A percentile compares a stretch with the other conserved stretches of the same genome.
Evolutionary conservation across 768 basidiomycete genomes (phyloP).

Genomic region (Tylopilus sp.): DNA sequence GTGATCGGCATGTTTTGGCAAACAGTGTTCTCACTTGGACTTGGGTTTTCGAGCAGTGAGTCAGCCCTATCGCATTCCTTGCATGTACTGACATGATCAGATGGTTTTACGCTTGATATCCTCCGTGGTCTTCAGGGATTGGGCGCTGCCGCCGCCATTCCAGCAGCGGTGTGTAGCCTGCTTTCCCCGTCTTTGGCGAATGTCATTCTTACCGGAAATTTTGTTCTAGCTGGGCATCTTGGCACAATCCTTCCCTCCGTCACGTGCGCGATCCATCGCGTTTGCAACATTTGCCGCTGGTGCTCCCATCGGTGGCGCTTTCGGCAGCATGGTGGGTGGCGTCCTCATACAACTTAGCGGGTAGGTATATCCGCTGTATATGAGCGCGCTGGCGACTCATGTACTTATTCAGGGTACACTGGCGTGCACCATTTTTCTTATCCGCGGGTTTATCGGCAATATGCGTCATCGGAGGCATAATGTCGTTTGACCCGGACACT

Average conservation of each 20-base stretch:
- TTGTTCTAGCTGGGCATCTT: slow-evolving; percentile 69
- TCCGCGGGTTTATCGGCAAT: slow-evolving; percentile 53
- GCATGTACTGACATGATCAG: slow-evolving; percentile 28
- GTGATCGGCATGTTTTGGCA: slow-evolving; percentile 54
- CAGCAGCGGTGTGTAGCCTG: slow-evolving; percentile 53
- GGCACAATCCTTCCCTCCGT: slow-evolving; percentile 71
- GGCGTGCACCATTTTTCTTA: slow-evolving; percentile 45
- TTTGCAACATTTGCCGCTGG: slow-evolving; percentile 85
- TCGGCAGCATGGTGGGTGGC: slow-evolving; percentile 70
- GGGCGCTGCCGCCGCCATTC: slow-evolving; percentile 72
- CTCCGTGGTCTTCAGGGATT: slow-evolving; percentile 77
- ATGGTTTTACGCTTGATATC: slow-evolving; percentile 58
- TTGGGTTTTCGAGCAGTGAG: slow-evolving; percentile 57
- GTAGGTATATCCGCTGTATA: slow-evolving; percentile 22
- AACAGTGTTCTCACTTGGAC: slow-evolving; percentile 55
- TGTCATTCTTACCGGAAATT: background rate
- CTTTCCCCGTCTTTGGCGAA: background rate
- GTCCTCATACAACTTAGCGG: slow-evolving; percentile 54
- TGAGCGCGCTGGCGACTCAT: background rate
- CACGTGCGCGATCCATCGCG: slow-evolving; percentile 63
- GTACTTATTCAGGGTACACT: slow-evolving; percentile 5
- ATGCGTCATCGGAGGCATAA: slow-evolving; percentile 48
- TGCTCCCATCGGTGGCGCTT: slow-evolving; percentile 72
- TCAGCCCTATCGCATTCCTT: background rate
- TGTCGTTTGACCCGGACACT: slow-evolving; percentile 61